These are phyloP conservation scores for Hypoxylon subgilvum DNA, from an alignment of 495 filamentous ascomycete species.

Conservation along the genomic window DNA sequence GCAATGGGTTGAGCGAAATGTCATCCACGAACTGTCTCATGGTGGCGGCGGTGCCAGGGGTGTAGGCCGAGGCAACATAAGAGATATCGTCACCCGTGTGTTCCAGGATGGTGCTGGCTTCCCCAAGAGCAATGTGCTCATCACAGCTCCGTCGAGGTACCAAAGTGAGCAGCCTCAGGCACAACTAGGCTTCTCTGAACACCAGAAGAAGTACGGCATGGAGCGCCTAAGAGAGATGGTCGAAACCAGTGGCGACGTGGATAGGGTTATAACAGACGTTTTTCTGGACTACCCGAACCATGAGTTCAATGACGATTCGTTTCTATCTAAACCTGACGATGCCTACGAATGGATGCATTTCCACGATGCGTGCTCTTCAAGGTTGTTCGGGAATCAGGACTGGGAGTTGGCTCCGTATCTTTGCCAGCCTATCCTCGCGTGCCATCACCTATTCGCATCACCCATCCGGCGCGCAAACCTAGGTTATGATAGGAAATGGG, in stretches of 20 bases:
- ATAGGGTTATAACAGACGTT: conserved; percentile 79
- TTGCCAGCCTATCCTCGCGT: conserved; percentile 81
- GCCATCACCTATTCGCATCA: conserved; percentile 87
- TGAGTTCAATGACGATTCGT: conserved; percentile 89
- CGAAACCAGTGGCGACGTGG: conserved; percentile 85
- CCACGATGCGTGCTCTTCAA: conserved; percentile 79
- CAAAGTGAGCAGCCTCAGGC: conserved; percentile 55
- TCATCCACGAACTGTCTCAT: conserved; percentile 71
- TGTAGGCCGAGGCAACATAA: conserved; percentile 75
- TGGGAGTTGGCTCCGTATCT: conserved; percentile 90
- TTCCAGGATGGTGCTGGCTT: conserved; percentile 90
- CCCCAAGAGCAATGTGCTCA: conserved; percentile 58
- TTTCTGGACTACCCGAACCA: conserved; percentile 84
- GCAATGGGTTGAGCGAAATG: conserved; percentile 81
- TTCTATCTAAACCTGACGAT: conserved; percentile 81
- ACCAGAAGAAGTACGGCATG: conserved; percentile 77
- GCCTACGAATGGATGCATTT: conserved; percentile 97
- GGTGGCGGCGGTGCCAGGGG: conserved; percentile 79
- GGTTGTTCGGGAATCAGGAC: conserved; percentile 76
- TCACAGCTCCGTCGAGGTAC: conserved; percentile 38
- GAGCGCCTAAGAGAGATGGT: conserved; percentile 84
- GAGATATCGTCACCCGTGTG: conserved; percentile 82
- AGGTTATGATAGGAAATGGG: conserved; percentile 50
- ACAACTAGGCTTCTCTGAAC: conserved; percentile 70
- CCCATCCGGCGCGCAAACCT: conserved; percentile 52